A percentile compares a stretch with the other conserved stretches of the same genome.
phyloP scores from a whole-genome alignment of 306 rosid genomes.

The Mucuna pruriens region DNA sequence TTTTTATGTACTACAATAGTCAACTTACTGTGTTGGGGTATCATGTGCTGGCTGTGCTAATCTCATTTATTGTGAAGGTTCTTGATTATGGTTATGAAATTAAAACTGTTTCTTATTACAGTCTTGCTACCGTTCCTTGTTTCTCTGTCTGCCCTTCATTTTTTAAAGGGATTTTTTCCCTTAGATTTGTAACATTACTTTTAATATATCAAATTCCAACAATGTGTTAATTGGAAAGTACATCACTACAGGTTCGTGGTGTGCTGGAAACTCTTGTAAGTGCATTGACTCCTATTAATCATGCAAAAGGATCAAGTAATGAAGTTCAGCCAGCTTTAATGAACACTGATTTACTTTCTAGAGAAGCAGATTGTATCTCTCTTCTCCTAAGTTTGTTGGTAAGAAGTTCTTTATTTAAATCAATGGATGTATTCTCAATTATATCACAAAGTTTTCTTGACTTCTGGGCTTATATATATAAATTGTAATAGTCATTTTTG shows the following conservation, averaged over 20 bases:
- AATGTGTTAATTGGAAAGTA: constrained; percentile 34
- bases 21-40: not conserved
- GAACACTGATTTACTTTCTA: constrained; percentile 89
- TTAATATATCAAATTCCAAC: constrained; percentile 9
- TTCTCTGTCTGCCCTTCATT: not conserved
- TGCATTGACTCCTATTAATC: constrained; percentile 87
- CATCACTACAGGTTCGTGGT: constrained; percentile 77
- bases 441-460: constrained; percentile 13
- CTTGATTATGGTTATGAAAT: constrained; percentile 8
- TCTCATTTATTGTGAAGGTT: constrained; percentile 9
- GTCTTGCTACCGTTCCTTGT: constrained; percentile 20
- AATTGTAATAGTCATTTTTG: not conserved
- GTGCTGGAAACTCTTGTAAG: constrained; percentile 86
- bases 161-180: not conserved
- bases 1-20: not conserved
- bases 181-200: not conserved
- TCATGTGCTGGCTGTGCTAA: not conserved
- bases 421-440: constrained; percentile 1
- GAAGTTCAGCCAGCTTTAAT: constrained; percentile 85
- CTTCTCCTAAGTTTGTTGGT: constrained; percentile 94
- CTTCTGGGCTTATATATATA: constrained; percentile 36
- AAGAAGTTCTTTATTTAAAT: constrained; percentile 42
- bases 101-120: not conserved
- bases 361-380: constrained; percentile 86
- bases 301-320: constrained; percentile 67